A percentile compares a stretch with the other conserved stretches of the same genome.
Evolutionary conservation across 2,329 filamentous ascomycete species (phyloP).

Genomic region (Monosporascus ibericus): DNA sequence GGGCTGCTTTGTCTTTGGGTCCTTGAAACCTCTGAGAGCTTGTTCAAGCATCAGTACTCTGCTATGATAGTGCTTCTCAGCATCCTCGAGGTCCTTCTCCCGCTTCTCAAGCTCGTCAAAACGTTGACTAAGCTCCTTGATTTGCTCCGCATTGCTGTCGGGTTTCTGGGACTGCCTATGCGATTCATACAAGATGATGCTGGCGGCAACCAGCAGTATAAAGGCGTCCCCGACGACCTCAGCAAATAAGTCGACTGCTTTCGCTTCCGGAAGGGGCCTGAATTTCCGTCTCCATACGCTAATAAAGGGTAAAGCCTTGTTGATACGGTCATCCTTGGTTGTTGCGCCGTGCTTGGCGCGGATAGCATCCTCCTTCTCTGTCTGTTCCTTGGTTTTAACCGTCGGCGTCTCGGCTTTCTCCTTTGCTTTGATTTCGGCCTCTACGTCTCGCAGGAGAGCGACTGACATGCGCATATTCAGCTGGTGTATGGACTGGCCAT

Average conservation of each 20-base stretch:
- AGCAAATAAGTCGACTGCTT: conserved; percentile 61
- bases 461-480: conserved; percentile 61
- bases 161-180: conserved; percentile 54
- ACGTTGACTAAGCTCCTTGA: conserved; percentile 42
- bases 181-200: conserved; percentile 56
- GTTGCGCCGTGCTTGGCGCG: conserved; percentile 36
- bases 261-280: conserved; percentile 54
- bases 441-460: conserved; percentile 49
- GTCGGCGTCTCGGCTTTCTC: conserved; percentile 59
- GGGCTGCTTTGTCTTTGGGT: conserved; percentile 52
- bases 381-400: conserved; percentile 58
- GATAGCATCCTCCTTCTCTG: conserved; percentile 45
- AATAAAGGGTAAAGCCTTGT: conserved; percentile 27
- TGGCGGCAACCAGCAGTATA: conserved; percentile 53
- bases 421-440: conserved; percentile 52
- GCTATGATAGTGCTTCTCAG: conserved; percentile 36
- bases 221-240: conserved; percentile 60
- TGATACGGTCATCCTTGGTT: conserved; percentile 22
- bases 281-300: conserved; percentile 60
- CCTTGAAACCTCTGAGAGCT: conserved; percentile 43
- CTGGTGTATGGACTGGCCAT: conserved; percentile 60
- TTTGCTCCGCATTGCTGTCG: conserved; percentile 48
- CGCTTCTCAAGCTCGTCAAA: conserved; percentile 44
- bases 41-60: conserved; percentile 49
- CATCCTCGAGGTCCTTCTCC: conserved; percentile 45